phyloP scores from a whole-genome alignment of 768 basidiomycete genomes.

The Pisolithus tinctorius region DNA sequence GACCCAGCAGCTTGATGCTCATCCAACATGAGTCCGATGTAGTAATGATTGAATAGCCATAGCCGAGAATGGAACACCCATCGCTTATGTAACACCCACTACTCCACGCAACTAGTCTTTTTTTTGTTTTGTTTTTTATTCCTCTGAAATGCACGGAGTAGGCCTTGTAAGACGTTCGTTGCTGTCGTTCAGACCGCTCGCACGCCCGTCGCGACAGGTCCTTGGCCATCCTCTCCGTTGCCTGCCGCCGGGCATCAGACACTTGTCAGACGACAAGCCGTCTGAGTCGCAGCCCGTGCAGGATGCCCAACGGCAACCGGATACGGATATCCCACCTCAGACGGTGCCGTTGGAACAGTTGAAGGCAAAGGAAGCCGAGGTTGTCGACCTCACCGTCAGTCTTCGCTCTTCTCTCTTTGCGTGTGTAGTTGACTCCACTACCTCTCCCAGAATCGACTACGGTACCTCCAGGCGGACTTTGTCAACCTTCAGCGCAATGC shows the following conservation, averaged over 20 bases:
- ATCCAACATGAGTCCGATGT: too few relatives aligned
- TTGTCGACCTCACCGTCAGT: conserved; percentile 79
- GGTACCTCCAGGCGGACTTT: conserved; percentile 93
- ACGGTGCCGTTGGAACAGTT: conserved; percentile 45
- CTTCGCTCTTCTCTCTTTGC: background rate
- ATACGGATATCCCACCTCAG: conserved; percentile 26
- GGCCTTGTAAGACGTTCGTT: conserved; percentile 19
- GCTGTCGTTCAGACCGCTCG: conserved; percentile 43
- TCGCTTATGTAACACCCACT: too few relatives aligned
- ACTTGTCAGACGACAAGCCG: conserved; percentile 52
- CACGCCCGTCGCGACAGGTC: conserved; percentile 29
- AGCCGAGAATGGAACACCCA: too few relatives aligned
- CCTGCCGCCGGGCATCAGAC: conserved; percentile 25
- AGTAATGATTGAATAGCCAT: too few relatives aligned
- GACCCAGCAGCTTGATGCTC: too few relatives aligned
- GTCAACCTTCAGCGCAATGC: conserved; percentile 91
- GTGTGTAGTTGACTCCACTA: conserved; percentile 7
- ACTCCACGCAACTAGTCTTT: too few relatives aligned
- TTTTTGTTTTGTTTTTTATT: conserved; percentile 2
- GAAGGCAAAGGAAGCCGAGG: conserved; percentile 74
- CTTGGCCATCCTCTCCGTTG: conserved; percentile 15
- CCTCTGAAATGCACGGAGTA: conserved; percentile 35
- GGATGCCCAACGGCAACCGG: background rate
- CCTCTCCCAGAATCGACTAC: conserved; percentile 65
- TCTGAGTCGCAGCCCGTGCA: background rate